Evolutionary conservation across 495 filamentous ascomycete genomes (phyloP).

Genomic region (Penicillium ochrochloron): DNA sequence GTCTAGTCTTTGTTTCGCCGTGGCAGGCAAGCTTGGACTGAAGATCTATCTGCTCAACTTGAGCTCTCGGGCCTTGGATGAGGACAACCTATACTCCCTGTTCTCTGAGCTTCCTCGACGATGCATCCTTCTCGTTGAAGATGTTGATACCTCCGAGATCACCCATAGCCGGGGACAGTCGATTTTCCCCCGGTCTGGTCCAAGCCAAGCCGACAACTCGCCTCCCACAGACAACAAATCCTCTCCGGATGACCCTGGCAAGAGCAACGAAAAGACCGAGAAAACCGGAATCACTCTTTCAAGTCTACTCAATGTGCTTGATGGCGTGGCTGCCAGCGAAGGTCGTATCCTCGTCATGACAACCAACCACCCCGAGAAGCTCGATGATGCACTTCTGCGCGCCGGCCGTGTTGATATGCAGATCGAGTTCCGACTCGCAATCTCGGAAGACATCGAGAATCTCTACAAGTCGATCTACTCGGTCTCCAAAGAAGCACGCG

Average conservation of each 20-base stretch:
- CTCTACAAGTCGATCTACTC: constrained; percentile 74
- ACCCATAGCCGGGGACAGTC: constrained; percentile 51
- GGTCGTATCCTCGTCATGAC: constrained; percentile 85
- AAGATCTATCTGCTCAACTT: constrained; percentile 53
- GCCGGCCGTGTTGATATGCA: constrained; percentile 80
- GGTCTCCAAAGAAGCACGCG: neutral
- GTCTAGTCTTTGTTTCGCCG: constrained; percentile 55
- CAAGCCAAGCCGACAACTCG: neutral
- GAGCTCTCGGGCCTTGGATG: constrained; percentile 49
- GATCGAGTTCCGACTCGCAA: constrained; percentile 70
- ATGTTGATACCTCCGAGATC: constrained; percentile 58
- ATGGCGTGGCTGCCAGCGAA: constrained; percentile 78
- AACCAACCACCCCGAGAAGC: constrained; percentile 76
- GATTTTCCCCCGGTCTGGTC: neutral
- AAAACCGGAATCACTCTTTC: constrained; percentile 62
- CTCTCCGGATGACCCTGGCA: neutral
- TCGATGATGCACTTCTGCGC: constrained; percentile 76
- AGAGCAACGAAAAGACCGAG: constrained; percentile 16
- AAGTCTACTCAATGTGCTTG: constrained; percentile 77
- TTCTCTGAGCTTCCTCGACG: constrained; percentile 61
- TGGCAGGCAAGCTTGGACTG: constrained; percentile 48
- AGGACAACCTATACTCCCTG: constrained; percentile 70
- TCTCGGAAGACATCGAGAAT: constrained; percentile 61
- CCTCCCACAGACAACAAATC: neutral
- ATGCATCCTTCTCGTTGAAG: constrained; percentile 55